Base-by-base conservation (phyloP, 2,329 filamentous ascomycete genomes). In the Aureobasidium sp. region DNA sequence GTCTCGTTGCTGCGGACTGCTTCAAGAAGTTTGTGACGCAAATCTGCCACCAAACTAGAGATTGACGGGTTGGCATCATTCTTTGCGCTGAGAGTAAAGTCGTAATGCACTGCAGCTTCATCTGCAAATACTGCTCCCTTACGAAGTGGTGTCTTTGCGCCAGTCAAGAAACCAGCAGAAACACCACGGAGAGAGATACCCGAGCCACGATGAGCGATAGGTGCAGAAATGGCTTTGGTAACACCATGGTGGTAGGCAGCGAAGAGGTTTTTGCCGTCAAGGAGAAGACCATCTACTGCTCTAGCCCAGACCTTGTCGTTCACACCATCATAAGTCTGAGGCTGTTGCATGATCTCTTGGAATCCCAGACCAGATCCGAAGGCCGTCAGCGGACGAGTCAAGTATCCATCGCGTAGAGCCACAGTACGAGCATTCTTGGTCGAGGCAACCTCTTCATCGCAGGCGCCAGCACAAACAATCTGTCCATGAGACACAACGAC, bases 341-440 rank as follows among this genome's bases (percentile, higher is more conserved):
- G 56, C 47, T 86, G 84, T 4, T 73, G 73, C 54, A 79, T 76
- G 50, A 87, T 85, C 50, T 80, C 82, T 57, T 78, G 78, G 6
- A 87, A 73, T 0, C 84, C 84, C 0, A 87, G 67, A 1, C 70
- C 70, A 3, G 80, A 78, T 1, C 78, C 81, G 25, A 85, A 79
- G 1, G 78, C 79, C 3, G 79, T 83, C 56, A 85, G 76, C 0
- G 80, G 72, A 5, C 76, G 71, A 5, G 78, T 77, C n/a, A 86
- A 61, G 60, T 85, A 74, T 1, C 83, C 84, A 58, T 86, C 74
- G 17, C 71, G 61, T 5, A 86, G 71, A 6, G 69, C 52, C 22
- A 86, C 64, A 1, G 71, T 62, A 41, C 67, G 66, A 53, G 63
- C 62, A 4, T 67, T 67, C 2, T 65, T 59, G 2, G 62, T 58